Evolutionary conservation across 805 yeast genomes (phyloP).

Genomic region (Ogataea haglerorum): DNA sequence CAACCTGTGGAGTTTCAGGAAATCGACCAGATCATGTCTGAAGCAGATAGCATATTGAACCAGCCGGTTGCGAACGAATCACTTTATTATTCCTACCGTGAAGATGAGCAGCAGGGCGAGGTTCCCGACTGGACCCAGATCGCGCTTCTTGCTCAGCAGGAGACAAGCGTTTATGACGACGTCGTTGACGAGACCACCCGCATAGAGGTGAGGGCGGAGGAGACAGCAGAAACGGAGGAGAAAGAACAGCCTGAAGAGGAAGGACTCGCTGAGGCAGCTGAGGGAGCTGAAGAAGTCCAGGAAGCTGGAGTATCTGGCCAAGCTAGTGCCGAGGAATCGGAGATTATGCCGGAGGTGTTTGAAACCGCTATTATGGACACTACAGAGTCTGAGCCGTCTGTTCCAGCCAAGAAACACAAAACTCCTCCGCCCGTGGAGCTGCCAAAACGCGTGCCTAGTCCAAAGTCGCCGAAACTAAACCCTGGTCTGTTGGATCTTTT

Average conservation of each 20-base stretch:
- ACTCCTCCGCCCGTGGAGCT: conserved; percentile 15
- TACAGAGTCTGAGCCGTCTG: not conserved
- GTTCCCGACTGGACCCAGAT: conserved; percentile 4
- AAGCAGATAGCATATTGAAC: conserved; percentile 3
- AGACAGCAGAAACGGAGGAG: conserved; percentile 9
- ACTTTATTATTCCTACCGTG: conserved; percentile 3
- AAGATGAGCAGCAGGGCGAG: not conserved
- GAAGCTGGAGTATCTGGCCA: no score
- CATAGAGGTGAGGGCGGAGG: not conserved
- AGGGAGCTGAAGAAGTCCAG: not conserved
- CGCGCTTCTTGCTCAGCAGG: conserved; percentile 2
- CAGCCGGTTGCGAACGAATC: conserved; percentile 2
- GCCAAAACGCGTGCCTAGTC: conserved; percentile 17
- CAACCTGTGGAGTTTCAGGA: not conserved
- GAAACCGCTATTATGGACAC: no score
- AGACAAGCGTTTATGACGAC: conserved; percentile 9
- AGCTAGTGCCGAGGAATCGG: no score
- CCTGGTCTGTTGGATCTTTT: conserved; percentile 21
- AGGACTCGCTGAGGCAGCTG: not conserved
- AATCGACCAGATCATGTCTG: conserved; percentile 2
- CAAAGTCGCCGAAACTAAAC: conserved; percentile 28
- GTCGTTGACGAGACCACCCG: conserved; percentile 10
- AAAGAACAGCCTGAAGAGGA: conserved; percentile 5
- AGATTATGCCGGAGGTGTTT: no score
- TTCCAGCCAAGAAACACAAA: not conserved